Percentiles rank a stretch among this genome's conserved stretches.
phyloP scores from a whole-genome alignment of 2,329 filamentous ascomycete species.

The Colletotrichum incanum region DNA sequence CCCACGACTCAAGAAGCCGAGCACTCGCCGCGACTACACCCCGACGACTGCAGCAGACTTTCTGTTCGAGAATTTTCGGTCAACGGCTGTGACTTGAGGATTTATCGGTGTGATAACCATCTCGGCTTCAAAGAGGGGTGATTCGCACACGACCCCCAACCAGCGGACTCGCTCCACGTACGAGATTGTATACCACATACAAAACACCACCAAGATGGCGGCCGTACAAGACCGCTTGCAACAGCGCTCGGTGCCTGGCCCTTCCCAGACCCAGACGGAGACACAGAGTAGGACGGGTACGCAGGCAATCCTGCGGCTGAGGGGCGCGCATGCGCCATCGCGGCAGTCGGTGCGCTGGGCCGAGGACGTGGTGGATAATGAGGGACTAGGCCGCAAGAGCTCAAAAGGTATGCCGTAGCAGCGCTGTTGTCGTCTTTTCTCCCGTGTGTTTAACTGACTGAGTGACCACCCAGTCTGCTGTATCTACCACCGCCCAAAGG shows the following conservation, averaged over 20 bases:
- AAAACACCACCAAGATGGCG: conserved; percentile 49
- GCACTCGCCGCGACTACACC: background rate
- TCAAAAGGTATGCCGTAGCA: conserved; percentile 82
- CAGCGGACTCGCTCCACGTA: conserved; percentile 15
- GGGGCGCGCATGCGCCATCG: conserved; percentile 62
- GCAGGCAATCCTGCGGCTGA: conserved; percentile 65
- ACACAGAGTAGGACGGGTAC: conserved; percentile 49
- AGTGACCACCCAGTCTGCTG: conserved; percentile 82
- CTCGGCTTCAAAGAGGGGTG: background rate
- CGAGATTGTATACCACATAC: conserved; percentile 42
- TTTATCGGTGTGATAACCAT: conserved; percentile 1
- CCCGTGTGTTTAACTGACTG: background rate
- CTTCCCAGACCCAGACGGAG: conserved; percentile 54
- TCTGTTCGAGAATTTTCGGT: conserved; percentile 33
- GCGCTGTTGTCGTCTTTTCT: background rate
- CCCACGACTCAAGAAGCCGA: background rate
- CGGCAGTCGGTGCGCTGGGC: conserved; percentile 88
- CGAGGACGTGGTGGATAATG: conserved; percentile 94
- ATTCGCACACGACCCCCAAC: conserved; percentile 4
- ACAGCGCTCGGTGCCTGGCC: conserved; percentile 50
- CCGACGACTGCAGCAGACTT: background rate
- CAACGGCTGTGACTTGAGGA: background rate
- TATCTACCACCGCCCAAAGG: conserved; percentile 92
- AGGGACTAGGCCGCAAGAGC: conserved; percentile 92
- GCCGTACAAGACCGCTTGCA: conserved; percentile 49